A percentile compares a stretch with the other conserved stretches of the same genome.
phyloP scores from a whole-genome alignment of 169 alveolate species.

The Plasmodium adleri region DNA sequence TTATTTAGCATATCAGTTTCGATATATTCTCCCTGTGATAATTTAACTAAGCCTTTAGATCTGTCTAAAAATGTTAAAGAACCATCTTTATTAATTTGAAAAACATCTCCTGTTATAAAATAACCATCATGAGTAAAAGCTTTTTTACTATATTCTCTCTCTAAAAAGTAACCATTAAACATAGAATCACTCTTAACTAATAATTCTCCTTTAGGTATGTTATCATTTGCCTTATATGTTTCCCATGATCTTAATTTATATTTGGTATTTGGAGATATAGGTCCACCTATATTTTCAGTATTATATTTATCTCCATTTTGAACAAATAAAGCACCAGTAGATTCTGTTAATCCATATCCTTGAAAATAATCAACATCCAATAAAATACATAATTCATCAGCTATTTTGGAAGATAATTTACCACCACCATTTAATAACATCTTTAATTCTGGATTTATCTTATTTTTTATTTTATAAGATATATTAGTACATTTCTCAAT shows the following conservation, averaged over 20 bases:
- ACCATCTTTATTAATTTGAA: constrained; percentile 88
- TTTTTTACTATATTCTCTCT: constrained; percentile 89
- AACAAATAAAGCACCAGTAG: constrained; percentile 29
- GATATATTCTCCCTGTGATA: constrained; percentile 97
- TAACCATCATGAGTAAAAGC: constrained; percentile 91
- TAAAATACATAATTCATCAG: constrained; percentile 18
- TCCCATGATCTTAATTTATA: constrained; percentile 60
- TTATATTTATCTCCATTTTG: not conserved
- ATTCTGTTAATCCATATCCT: constrained; percentile 70
- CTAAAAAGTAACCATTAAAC: constrained; percentile 92
- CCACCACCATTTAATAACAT: constrained; percentile 60
- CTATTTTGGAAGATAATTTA: constrained; percentile 36
- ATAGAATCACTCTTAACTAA: constrained; percentile 89
- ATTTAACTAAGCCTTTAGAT: constrained; percentile 94
- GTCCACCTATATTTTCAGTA: constrained; percentile 37
- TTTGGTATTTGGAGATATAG: not conserved
- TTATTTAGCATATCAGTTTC: constrained; percentile 66
- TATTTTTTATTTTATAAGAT: constrained; percentile 26
- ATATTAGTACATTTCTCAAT: constrained; percentile 10
- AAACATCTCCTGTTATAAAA: constrained; percentile 95
- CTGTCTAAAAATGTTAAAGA: constrained; percentile 94
- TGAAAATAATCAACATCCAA: constrained; percentile 23
- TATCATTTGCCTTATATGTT: constrained; percentile 79
- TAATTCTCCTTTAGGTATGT: constrained; percentile 94
- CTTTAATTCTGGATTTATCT: constrained; percentile 13